Conservation (phyloP, 176 grass and related monocot genomes). For the Paspalum notatum region DNA sequence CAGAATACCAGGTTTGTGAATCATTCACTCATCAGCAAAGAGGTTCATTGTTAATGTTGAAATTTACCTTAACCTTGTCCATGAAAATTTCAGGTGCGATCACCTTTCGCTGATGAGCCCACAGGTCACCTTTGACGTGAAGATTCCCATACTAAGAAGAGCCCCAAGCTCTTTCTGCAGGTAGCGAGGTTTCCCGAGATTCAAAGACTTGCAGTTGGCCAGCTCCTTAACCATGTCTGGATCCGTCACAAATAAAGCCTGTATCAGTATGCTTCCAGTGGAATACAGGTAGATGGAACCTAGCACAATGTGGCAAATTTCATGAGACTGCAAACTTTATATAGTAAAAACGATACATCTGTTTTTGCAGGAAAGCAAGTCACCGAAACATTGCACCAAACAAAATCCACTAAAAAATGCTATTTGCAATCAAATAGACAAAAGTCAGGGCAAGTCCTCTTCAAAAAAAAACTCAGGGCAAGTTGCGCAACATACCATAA, state of each 20-base stretch:
- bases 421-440: neutral
- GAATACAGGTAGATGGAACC: conserved; percentile 72
- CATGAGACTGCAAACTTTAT: neutral
- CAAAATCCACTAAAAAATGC: neutral
- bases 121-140: conserved; percentile 66
- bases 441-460: too few relatives aligned
- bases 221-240: conserved; percentile 71
- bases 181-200: conserved; percentile 63
- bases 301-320: conserved; percentile 10
- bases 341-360: neutral
- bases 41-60: neutral
- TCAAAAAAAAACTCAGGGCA: too few relatives aligned
- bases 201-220: conserved; percentile 61
- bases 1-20: neutral
- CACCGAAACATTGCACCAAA: neutral
- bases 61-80: conserved; percentile 86
- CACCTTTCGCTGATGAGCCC: conserved; percentile 76
- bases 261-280: conserved; percentile 63
- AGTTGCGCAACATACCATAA: conserved; percentile 55
- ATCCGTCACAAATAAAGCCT: conserved; percentile 53
- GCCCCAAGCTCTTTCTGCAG: conserved; percentile 62
- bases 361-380: neutral
- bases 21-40: neutral
- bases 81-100: conserved; percentile 85
- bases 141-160: conserved; percentile 71